Conservation (phyloP, 306 rosid genomes). For the Ceratonia siliqua region DNA sequence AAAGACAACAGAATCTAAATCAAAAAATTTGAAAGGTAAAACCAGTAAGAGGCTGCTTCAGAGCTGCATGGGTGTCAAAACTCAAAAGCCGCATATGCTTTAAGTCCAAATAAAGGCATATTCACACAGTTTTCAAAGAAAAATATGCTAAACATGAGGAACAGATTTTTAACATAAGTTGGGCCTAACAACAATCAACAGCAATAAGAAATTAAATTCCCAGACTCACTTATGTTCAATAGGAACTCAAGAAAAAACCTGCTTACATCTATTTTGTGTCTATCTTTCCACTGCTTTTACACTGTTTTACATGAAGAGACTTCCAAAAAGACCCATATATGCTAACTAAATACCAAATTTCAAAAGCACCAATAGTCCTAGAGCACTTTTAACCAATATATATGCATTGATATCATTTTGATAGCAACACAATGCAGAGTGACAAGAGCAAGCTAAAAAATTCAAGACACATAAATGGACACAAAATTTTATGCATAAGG, state of each 20-base stretch:
- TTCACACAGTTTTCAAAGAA: background rate
- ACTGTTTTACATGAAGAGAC: slow-evolving; percentile 6
- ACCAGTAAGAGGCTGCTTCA: background rate
- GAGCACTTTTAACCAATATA: background rate
- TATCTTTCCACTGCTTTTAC: slow-evolving; percentile 19
- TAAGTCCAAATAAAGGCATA: background rate
- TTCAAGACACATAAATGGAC: background rate
- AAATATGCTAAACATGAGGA: slow-evolving; percentile 7
- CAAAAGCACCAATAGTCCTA: background rate
- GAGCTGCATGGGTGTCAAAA: background rate
- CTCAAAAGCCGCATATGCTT: background rate
- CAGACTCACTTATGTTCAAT: slow-evolving; percentile 8
- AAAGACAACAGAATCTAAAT: background rate
- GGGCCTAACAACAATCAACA: background rate
- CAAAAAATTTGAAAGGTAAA: background rate
- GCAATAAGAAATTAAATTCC: background rate
- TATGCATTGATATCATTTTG: background rate
- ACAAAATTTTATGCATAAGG: slow-evolving; percentile 15
- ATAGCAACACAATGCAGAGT: slow-evolving; percentile 8
- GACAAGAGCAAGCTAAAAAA: slow-evolving; percentile 2
- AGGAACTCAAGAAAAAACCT: slow-evolving; percentile 29
- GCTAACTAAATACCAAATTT: slow-evolving; percentile 7
- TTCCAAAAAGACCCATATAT: background rate
- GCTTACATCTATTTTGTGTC: slow-evolving; percentile 13
- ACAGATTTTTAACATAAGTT: background rate